Conservation (phyloP, 768 basidiomycete species). For the Heimioporus sp. region DNA sequence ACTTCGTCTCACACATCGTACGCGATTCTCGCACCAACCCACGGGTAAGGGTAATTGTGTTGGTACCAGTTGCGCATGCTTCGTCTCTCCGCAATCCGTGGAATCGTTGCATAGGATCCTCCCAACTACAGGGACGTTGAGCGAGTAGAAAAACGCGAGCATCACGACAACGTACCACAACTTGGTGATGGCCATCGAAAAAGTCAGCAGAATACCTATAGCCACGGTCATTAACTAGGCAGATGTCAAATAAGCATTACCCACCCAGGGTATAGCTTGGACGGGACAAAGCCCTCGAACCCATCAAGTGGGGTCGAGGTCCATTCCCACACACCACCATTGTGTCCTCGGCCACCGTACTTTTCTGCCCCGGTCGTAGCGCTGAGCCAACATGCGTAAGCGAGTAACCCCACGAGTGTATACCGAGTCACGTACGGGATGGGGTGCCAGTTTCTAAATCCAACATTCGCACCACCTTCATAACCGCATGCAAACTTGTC, state of each 20-base stretch:
- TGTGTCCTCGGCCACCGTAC: slow-evolving; percentile 61
- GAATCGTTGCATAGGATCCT: slow-evolving; percentile 85
- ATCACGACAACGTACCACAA: slow-evolving; percentile 64
- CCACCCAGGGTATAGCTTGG: slow-evolving; percentile 84
- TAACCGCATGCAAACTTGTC: slow-evolving; percentile 73
- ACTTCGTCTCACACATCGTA: slow-evolving; percentile 41
- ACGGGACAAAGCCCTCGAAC: slow-evolving; percentile 73
- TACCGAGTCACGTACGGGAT: slow-evolving; percentile 60
- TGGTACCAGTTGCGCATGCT: slow-evolving; percentile 91
- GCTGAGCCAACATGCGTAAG: slow-evolving; percentile 33
- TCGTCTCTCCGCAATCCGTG: slow-evolving; percentile 73
- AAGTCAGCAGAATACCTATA: slow-evolving; percentile 82
- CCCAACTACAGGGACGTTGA: slow-evolving; percentile 58
- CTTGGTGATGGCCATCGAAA: slow-evolving; percentile 82
- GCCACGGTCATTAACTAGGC: not conserved
- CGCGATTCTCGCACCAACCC: slow-evolving; percentile 72
- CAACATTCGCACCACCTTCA: slow-evolving; percentile 77
- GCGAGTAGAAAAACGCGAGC: not conserved
- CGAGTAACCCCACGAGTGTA: not conserved
- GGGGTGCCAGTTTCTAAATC: slow-evolving; percentile 93
- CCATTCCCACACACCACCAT: slow-evolving; percentile 99
- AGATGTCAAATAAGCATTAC: slow-evolving; percentile 1
- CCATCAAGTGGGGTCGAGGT: slow-evolving; percentile 76
- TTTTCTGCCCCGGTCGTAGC: slow-evolving; percentile 63
- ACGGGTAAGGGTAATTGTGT: slow-evolving; percentile 86